Conservation (phyloP, 2,329 filamentous ascomycete genomes). For the Xylariaceae sp. region DNA sequence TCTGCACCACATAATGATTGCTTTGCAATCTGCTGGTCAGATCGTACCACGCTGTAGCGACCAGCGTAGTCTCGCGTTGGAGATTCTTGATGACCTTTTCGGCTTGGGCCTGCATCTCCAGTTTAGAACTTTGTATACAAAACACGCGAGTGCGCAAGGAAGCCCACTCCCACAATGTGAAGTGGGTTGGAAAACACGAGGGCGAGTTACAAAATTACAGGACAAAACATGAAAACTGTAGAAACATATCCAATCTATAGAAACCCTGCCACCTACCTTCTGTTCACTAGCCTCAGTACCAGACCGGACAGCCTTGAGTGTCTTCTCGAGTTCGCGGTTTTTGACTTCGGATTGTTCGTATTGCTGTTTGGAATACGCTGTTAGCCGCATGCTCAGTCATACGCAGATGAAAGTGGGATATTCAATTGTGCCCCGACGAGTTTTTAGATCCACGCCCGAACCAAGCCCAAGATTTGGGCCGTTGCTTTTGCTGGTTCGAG, state of each 20-base stretch:
- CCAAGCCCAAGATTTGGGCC: constrained; percentile 21
- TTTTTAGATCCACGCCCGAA: not conserved
- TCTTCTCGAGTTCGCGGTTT: constrained; percentile 52
- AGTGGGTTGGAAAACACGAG: not conserved
- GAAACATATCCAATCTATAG: constrained; percentile 4
- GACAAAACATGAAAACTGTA: not conserved
- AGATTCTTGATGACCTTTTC: constrained; percentile 63
- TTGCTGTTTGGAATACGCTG: constrained; percentile 42
- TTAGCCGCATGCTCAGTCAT: constrained; percentile 19
- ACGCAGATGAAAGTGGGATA: not conserved
- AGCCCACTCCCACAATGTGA: not conserved
- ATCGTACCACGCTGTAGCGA: constrained; percentile 83
- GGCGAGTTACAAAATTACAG: not conserved
- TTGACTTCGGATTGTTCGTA: constrained; percentile 55
- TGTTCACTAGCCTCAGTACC: constrained; percentile 47
- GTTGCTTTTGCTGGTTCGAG: not conserved
- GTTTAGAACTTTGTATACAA: constrained; percentile 10
- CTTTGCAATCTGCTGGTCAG: constrained; percentile 73
- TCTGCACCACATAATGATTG: constrained; percentile 74
- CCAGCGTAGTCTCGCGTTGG: constrained; percentile 71
- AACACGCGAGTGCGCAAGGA: not conserved
- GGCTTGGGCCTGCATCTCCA: constrained; percentile 40
- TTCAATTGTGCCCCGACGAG: constrained; percentile 6
- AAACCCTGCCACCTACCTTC: constrained; percentile 44
- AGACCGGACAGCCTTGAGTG: constrained; percentile 50